These are phyloP conservation scores for Leccinum subgranulosum DNA, from an alignment of 768 basidiomycete species.

Conservation along the genomic window DNA sequence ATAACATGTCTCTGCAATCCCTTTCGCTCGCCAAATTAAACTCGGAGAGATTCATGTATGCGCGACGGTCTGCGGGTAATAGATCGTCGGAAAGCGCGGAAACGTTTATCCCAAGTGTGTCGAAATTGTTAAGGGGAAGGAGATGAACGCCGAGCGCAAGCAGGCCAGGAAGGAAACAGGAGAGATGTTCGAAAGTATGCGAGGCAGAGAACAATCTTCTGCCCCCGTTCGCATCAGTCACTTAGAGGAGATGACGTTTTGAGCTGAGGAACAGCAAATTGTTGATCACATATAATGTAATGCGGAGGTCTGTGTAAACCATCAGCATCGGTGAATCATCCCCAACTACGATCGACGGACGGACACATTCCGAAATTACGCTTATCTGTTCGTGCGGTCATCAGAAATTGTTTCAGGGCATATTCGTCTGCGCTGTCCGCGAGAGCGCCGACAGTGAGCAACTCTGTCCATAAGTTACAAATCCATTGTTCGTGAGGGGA, in stretches of 20 bases:
- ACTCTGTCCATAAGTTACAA: constrained; percentile 18
- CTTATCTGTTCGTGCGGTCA: constrained; percentile 62
- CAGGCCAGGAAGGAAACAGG: constrained; percentile 76
- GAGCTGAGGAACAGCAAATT: constrained; percentile 38
- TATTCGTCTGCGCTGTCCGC: constrained; percentile 79
- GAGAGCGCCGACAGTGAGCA: constrained; percentile 56
- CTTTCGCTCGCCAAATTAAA: constrained; percentile 60
- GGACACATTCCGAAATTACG: constrained; percentile 63
- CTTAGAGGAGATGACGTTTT: constrained; percentile 42
- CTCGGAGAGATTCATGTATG: constrained; percentile 36
- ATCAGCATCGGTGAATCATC: background rate
- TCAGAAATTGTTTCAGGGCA: constrained; percentile 66
- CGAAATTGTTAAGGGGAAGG: constrained; percentile 53
- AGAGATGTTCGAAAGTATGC: constrained; percentile 66
- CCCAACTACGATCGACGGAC: constrained; percentile 18
- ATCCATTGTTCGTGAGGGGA: background rate
- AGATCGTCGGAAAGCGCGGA: constrained; percentile 31
- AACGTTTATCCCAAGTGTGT: constrained; percentile 44
- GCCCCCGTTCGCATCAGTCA: constrained; percentile 46
- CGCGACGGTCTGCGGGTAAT: constrained; percentile 18
- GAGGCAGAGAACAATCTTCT: constrained; percentile 31
- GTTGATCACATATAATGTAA: constrained; percentile 58
- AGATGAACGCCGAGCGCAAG: constrained; percentile 68
- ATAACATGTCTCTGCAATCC: constrained; percentile 71
- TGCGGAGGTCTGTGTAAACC: constrained; percentile 48